phyloP scores from a whole-genome alignment of 208 protist species.

The Leishmania tarentolae region DNA sequence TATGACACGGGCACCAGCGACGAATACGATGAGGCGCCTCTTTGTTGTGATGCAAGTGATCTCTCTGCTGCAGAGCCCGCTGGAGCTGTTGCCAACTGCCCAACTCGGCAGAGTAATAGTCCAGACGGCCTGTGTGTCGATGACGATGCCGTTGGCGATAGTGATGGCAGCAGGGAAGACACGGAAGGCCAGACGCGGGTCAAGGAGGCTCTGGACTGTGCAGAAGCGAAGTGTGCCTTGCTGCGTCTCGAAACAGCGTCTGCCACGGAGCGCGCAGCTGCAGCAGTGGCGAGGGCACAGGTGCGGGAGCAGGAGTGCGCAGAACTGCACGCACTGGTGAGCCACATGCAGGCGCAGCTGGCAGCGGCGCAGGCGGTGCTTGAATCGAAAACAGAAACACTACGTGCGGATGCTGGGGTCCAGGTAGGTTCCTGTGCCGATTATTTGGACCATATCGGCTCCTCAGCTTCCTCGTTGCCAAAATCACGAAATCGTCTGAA shows the following conservation, averaged over 20 bases:
- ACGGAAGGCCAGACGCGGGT: slow-evolving; percentile 2
- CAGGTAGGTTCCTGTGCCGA: background rate
- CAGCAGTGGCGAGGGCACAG: slow-evolving; percentile 12
- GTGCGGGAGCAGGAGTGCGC: slow-evolving; percentile 42
- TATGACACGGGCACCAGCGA: background rate
- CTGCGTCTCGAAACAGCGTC: slow-evolving; percentile 15
- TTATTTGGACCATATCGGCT: background rate
- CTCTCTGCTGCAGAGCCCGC: background rate
- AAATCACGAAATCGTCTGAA: background rate
- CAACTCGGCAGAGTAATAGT: slow-evolving; percentile 10
- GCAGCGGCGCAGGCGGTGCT: background rate
- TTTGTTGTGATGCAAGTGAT: slow-evolving; percentile 4
- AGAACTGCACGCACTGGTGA: slow-evolving; percentile 49
- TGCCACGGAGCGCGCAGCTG: slow-evolving; percentile 12
- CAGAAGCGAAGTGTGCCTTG: slow-evolving; percentile 16
- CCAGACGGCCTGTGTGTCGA: slow-evolving; percentile 2
- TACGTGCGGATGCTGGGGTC: background rate
- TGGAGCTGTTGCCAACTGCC: background rate
- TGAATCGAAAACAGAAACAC: background rate
- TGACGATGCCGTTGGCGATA: background rate
- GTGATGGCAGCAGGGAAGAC: background rate
- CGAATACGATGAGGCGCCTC: slow-evolving; percentile 17
- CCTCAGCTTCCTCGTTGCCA: background rate
- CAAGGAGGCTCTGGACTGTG: slow-evolving; percentile 17
- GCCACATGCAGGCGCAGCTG: slow-evolving; percentile 34